Conservation (phyloP, 306 rosid genomes). For the Cyclanthera cordifolia region DNA sequence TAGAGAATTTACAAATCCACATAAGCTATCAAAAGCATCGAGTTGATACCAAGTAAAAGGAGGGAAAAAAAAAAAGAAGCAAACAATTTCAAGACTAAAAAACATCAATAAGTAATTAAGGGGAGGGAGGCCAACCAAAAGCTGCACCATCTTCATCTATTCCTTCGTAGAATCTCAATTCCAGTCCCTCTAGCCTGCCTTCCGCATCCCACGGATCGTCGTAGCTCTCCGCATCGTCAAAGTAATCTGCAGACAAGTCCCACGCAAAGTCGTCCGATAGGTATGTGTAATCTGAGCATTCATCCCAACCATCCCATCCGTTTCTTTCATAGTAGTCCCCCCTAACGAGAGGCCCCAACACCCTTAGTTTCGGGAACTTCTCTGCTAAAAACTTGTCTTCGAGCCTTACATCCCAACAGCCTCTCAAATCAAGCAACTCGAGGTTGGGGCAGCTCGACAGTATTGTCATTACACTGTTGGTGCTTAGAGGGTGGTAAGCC, state of each 20-base stretch:
- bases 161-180: constrained; percentile 80
- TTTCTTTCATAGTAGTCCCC: constrained; percentile 42
- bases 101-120: constrained; percentile 26
- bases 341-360: constrained; percentile 64
- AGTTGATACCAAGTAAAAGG: constrained; percentile 7
- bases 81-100: constrained; percentile 20
- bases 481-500: constrained; percentile 69
- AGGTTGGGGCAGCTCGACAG: constrained; percentile 60
- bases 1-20: constrained; percentile 14
- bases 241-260: constrained; percentile 30
- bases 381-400: constrained; percentile 44
- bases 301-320: constrained; percentile 44
- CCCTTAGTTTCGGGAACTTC: constrained; percentile 53
- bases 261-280: constrained; percentile 42
- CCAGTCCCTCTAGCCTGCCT: constrained; percentile 65
- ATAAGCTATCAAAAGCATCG: constrained; percentile 14
- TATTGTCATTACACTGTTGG: constrained; percentile 46
- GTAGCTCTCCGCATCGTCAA: constrained; percentile 37
- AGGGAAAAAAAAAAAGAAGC: constrained; percentile 5
- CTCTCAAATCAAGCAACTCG: constrained; percentile 73
- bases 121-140: constrained; percentile 89
- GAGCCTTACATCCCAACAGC: constrained; percentile 79
- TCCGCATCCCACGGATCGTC: constrained; percentile 73
- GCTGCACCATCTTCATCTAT: constrained; percentile 43
- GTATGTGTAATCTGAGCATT: constrained; percentile 59